Evolutionary conservation across 1,139 yeast genomes (phyloP).

Genomic region (Yamadazyma songkhlaensis): DNA sequence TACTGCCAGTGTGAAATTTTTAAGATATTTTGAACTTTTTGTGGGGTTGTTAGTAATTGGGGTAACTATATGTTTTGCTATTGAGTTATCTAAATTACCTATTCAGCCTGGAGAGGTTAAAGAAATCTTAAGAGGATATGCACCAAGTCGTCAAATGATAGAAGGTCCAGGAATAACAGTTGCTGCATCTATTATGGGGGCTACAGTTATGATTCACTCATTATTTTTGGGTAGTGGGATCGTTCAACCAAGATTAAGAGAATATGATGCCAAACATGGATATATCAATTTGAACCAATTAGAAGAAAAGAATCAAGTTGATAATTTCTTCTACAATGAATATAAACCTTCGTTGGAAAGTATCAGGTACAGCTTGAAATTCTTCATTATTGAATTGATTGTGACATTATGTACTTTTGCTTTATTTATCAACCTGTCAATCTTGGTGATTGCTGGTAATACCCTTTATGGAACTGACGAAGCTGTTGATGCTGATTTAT

Average conservation of each 20-base stretch:
- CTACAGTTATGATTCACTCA: conserved; percentile 84
- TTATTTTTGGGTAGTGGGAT: conserved; percentile 72
- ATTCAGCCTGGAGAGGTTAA: conserved; percentile 37
- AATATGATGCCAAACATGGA: conserved; percentile 57
- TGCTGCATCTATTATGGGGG: conserved; percentile 77
- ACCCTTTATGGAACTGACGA: conserved; percentile 64
- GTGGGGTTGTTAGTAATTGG: conserved; percentile 67
- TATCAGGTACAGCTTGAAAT: conserved; percentile 62
- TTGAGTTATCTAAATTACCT: conserved; percentile 59
- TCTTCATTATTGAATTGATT: conserved; percentile 62
- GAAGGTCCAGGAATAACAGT: conserved; percentile 64
- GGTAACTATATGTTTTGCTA: conserved; percentile 70
- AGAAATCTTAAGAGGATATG: conserved; percentile 64
- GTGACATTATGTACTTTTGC: conserved; percentile 74
- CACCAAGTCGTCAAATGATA: conserved; percentile 64
- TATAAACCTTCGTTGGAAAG: conserved; percentile 64
- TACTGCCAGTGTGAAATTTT: conserved; percentile 58
- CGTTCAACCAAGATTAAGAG: conserved; percentile 70
- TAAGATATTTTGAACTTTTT: conserved; percentile 61
- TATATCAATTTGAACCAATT: conserved; percentile 53
- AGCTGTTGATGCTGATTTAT: conserved; percentile 71
- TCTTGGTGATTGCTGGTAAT: conserved; percentile 72
- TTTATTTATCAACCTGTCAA: conserved; percentile 74
- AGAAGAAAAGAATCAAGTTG: conserved; percentile 27
- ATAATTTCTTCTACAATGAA: conserved; percentile 25